A percentile compares a stretch with the other conserved stretches of the same genome.
phyloP scores from a whole-genome alignment of 768 basidiomycete species.

The Clitopilus passeckerianus region DNA sequence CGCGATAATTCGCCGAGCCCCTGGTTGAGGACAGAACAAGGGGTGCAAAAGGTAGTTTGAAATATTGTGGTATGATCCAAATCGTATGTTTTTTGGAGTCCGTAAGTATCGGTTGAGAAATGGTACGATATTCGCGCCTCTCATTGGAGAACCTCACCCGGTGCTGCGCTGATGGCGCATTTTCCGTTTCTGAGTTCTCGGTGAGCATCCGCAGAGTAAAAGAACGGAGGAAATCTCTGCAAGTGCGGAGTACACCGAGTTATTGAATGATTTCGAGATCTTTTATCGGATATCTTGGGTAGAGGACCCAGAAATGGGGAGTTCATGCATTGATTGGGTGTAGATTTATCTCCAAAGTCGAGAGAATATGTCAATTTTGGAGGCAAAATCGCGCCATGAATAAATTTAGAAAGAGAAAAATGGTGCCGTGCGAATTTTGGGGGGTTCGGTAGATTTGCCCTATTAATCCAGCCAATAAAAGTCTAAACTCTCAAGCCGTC shows the following conservation, averaged over 20 bases:
- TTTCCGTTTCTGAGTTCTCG: neutral
- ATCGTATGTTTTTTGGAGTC: neutral
- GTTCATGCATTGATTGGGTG: neutral
- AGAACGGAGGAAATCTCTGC: neutral
- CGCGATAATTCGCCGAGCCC: neutral
- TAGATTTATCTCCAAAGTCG: neutral
- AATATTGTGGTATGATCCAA: neutral
- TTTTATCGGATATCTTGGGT: neutral
- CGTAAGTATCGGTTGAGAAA: neutral
- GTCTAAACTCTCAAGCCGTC: slow-evolving; percentile 10
- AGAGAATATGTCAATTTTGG: neutral
- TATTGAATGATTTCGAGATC: neutral
- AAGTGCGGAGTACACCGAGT: neutral
- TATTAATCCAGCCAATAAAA: slow-evolving; percentile 2
- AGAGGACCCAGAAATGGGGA: neutral
- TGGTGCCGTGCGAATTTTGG: slow-evolving; percentile 20
- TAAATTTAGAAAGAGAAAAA: neutral
- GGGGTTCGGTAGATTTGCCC: slow-evolving; percentile 12
- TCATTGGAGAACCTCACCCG: neutral
- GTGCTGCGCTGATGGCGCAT: neutral
- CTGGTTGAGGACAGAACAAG: neutral
- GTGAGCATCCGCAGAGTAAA: neutral
- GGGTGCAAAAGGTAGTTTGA: neutral
- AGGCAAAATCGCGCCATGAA: neutral
- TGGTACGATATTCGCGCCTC: neutral